Evolutionary conservation across 108 stramenopile genomes (phyloP).

Genomic region (Pseudonitzschia delicatissima): DNA sequence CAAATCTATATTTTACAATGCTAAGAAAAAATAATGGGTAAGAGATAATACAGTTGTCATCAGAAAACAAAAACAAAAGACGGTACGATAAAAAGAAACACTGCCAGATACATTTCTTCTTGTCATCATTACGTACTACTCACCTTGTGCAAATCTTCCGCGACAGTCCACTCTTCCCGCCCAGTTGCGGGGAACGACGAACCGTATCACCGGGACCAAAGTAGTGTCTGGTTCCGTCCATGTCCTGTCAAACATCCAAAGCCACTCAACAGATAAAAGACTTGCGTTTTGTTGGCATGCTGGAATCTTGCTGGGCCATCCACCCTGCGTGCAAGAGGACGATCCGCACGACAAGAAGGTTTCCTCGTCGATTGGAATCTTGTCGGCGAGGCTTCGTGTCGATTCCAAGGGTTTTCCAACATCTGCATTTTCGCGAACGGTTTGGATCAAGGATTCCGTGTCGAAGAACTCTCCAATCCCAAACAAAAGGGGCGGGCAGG

Average conservation of each 20-base stretch:
- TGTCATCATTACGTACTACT: background rate
- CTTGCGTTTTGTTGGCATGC: slow-evolving; percentile 45
- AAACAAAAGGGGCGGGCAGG: too few relatives aligned
- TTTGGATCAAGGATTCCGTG: too few relatives aligned
- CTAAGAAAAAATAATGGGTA: too few relatives aligned
- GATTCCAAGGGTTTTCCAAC: too few relatives aligned
- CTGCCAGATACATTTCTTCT: too few relatives aligned
- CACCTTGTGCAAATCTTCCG: background rate
- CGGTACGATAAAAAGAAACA: too few relatives aligned
- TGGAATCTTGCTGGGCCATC: slow-evolving; percentile 49
- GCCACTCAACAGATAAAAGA: slow-evolving; percentile 50
- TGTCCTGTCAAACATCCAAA: slow-evolving; percentile 48
- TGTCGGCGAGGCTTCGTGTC: too few relatives aligned
- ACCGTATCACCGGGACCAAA: slow-evolving; percentile 56
- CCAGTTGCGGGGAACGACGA: background rate
- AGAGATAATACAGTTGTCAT: too few relatives aligned
- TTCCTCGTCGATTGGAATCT: background rate
- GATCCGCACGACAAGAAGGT: slow-evolving; percentile 30
- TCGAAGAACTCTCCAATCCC: too few relatives aligned
- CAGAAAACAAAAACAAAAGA: too few relatives aligned
- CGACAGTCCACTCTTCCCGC: background rate
- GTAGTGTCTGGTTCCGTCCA: slow-evolving; percentile 52
- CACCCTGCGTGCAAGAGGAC: slow-evolving; percentile 60
- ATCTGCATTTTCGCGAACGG: too few relatives aligned
- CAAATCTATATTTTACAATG: too few relatives aligned